A percentile compares a stretch with the other conserved stretches of the same genome.
Conservation (phyloP, 2,329 filamentous ascomycete species). For the Alternaria longipes region DNA sequence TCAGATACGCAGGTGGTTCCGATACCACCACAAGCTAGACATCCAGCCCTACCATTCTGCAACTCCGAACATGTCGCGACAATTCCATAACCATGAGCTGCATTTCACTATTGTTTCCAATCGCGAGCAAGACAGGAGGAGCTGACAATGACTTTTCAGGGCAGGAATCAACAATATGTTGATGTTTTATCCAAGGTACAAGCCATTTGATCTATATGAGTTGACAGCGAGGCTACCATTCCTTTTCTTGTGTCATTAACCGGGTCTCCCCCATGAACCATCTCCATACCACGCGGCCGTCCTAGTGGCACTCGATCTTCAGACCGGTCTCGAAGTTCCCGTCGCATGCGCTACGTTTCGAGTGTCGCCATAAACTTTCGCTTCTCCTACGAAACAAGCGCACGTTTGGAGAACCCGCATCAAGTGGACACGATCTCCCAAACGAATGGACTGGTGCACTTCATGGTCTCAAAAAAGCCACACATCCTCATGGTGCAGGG, state of each 20-base stretch:
- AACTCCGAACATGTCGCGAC: neutral
- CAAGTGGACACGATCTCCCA: slow-evolving; percentile 3
- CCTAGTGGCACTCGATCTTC: neutral
- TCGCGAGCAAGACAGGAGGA: neutral
- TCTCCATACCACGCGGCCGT: slow-evolving; percentile 5
- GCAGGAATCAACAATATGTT: neutral
- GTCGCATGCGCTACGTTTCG: slow-evolving; percentile 16
- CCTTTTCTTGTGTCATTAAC: slow-evolving; percentile 4
- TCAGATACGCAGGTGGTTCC: neutral
- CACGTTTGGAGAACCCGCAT: slow-evolving; percentile 15
- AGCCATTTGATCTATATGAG: neutral
- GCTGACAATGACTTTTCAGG: neutral
- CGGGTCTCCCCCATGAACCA: neutral
- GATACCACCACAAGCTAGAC: neutral
- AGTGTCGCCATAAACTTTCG: slow-evolving; percentile 17
- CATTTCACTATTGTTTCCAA: neutral
- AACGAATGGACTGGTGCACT: slow-evolving; percentile 4
- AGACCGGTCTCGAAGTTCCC: slow-evolving; percentile 11
- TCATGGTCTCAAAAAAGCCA: slow-evolving; percentile 1
- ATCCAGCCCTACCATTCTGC: neutral
- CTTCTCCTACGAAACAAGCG: slow-evolving; percentile 14
- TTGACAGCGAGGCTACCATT: neutral
- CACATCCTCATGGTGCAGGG: slow-evolving; percentile 4
- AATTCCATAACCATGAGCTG: neutral
- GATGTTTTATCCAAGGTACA: neutral